phyloP scores from a whole-genome alignment of 768 basidiomycete genomes.

The Royoungia palumana region DNA sequence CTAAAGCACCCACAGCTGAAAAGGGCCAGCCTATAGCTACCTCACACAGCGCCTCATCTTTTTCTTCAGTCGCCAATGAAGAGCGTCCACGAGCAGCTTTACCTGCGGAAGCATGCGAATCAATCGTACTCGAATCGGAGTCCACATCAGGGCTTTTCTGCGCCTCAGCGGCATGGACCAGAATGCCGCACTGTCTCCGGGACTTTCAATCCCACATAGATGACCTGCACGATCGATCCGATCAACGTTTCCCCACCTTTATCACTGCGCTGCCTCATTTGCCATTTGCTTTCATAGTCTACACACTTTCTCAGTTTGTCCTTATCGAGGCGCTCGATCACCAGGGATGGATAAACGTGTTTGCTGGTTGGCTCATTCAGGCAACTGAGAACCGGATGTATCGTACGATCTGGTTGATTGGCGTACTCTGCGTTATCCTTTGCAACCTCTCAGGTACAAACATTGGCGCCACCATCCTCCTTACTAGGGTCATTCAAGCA shows the following conservation, averaged over 20 bases:
- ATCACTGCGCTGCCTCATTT: slow-evolving; percentile 64
- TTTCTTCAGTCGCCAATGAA: too few relatives aligned
- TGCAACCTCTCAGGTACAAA: slow-evolving; percentile 87
- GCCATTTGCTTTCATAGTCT: slow-evolving; percentile 81
- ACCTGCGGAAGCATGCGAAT: too few relatives aligned
- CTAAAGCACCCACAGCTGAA: too few relatives aligned
- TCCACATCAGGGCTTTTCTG: too few relatives aligned
- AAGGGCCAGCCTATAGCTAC: too few relatives aligned
- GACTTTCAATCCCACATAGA: not conserved
- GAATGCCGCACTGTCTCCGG: not conserved
- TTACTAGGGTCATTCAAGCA: slow-evolving; percentile 72
- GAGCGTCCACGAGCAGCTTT: too few relatives aligned
- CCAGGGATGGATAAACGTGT: slow-evolving; percentile 86
- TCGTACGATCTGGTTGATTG: slow-evolving; percentile 62
- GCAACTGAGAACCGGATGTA: slow-evolving; percentile 42
- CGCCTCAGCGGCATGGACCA: not conserved
- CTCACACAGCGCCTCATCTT: too few relatives aligned
- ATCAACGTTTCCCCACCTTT: slow-evolving; percentile 64
- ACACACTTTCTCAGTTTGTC: slow-evolving; percentile 93
- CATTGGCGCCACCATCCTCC: slow-evolving; percentile 87
- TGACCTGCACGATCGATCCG: slow-evolving; percentile 7
- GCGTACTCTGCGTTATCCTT: slow-evolving; percentile 65
- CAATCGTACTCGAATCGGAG: too few relatives aligned
- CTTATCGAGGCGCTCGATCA: slow-evolving; percentile 80
- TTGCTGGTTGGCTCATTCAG: slow-evolving; percentile 61